Base-by-base conservation (phyloP, 2,329 filamentous ascomycete species). In the Microdochium nivale region DNA sequence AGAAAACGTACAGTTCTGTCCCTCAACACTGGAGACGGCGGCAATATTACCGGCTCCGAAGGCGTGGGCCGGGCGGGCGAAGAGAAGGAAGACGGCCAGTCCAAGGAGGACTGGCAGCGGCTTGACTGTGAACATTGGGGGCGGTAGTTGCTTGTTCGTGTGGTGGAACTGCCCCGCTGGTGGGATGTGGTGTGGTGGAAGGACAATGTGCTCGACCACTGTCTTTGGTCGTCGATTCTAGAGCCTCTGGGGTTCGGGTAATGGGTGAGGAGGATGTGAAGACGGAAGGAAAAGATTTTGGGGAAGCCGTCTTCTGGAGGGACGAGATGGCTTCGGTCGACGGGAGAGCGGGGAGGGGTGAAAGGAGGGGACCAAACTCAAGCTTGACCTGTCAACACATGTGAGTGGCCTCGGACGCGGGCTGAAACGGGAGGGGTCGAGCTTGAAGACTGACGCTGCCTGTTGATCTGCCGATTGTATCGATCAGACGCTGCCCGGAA, bases 11-110 rank as follows among this genome's bases (percentile, higher is more conserved):
- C 83, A 95, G 68, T 95, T 95, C 66, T 88, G 79, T 58, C 89
- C 90, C 68, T 94, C 88, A 50, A 95, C 78, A 65, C 84, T 86
- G 63, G 88, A 87, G 54, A 89, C 79, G 53, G 86, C 83, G 43
- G 87, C 88, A 66, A 95, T 94, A 69, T 95, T 95, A 55, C 90
- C 90, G 61, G 90, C 90, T 58, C 90, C 90, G 65, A 95, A 95
- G 51, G 88, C 89, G 59, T 86, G 76, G 33, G 81, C 80, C 19
- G 87, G 87, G 54, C 76, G 76, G 51, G 84, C 81, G 62, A 89
- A 80, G 58, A 81, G 71, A 59, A 90, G 73, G 58, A 92, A 71
- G 58, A 89, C 64, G 51, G 80, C 67, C 59, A 84, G 62, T 61
- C 75, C 78, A 67, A 82, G 63, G 54, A 82, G 62, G 60, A 80